phyloP scores from a whole-genome alignment of 2,329 filamentous ascomycete species.

The Sporothrix variecibatus region DNA sequence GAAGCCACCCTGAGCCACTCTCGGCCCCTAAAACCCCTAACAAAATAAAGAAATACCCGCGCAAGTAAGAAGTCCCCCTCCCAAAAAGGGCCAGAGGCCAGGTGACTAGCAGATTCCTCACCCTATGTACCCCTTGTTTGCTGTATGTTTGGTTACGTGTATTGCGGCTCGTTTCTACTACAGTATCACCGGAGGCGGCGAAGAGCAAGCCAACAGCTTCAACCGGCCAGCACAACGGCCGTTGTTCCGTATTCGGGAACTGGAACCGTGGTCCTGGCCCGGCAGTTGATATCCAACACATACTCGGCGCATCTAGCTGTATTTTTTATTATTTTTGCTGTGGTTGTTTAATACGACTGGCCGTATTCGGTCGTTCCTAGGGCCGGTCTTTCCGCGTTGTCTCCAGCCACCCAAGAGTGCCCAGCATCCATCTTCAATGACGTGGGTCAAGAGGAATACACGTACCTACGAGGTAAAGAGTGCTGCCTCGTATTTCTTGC shows the following conservation, averaged over 20 bases:
- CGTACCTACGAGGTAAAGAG: too few relatives aligned
- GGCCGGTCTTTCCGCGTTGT: background rate
- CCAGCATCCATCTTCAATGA: background rate
- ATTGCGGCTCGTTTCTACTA: background rate
- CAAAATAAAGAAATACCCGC: background rate
- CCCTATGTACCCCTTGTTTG: too few relatives aligned
- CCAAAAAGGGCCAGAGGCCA: background rate
- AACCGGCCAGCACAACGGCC: background rate
- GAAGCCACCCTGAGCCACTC: background rate
- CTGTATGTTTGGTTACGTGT: too few relatives aligned
- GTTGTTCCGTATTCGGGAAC: background rate
- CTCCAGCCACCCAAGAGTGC: background rate
- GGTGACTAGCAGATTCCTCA: background rate
- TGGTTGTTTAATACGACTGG: background rate
- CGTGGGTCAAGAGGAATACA: background rate
- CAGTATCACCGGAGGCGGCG: background rate
- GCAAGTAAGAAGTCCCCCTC: background rate
- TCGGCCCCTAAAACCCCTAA: background rate
- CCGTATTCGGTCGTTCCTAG: background rate
- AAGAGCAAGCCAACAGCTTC: background rate
- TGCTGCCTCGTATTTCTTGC: background rate
- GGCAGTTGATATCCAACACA: background rate
- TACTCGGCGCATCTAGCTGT: background rate
- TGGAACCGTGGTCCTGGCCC: background rate
- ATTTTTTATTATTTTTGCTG: background rate